Base-by-base conservation (phyloP, 164 flowering plant genomes). In the Sextonia rubra region DNA sequence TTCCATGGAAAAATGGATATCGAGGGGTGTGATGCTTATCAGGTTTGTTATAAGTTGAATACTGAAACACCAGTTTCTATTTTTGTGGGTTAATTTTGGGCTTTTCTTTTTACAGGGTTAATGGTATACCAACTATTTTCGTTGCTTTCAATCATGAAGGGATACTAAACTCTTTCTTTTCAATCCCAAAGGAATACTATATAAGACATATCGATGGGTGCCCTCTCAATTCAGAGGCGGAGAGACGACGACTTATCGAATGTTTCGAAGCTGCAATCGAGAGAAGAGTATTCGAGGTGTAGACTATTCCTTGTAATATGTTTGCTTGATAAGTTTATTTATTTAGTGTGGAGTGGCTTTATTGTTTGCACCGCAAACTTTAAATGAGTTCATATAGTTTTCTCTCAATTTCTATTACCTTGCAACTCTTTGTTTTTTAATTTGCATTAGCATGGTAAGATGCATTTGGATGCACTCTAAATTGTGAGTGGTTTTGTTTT, bases 221-320 rank as follows among this genome's bases (percentile, higher is more conserved):
- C 69, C 91, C 97, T 49, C 88, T 93, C 15, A 91, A 85, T 71
- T 91, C 97, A 23, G 94, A 93, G 44, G 91, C 93, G 11, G 97
- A 91, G 80, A 87, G 88, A 70, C 82, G 88, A 62, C 82, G 94
- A 73, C 83, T 93, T 70, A 84, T 88, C 62, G 92, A 89, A 64
- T 92, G 93, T 66, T 90, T 93, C 69, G 93, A 89, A 82, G 99
- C 99, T 47, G 99, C 99, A 5, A 95, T 95, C 55, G 87, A 86
- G 78, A 89, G 99, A 84, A 84, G 99, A 80, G 98, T 91, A n/a
- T 90, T 90, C 58, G 99, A 94, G 91, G 98, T 91, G 60, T 70
- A 75, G 44, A 60, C 26, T 48, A 17, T 44, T 8, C 47, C 67
- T 20, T 32, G 37, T 26, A 25, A 9, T 64, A 0, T 12, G 26